Base-by-base conservation (phyloP, 2,329 filamentous ascomycete species). In the Cladophialophora psammophila region DNA sequence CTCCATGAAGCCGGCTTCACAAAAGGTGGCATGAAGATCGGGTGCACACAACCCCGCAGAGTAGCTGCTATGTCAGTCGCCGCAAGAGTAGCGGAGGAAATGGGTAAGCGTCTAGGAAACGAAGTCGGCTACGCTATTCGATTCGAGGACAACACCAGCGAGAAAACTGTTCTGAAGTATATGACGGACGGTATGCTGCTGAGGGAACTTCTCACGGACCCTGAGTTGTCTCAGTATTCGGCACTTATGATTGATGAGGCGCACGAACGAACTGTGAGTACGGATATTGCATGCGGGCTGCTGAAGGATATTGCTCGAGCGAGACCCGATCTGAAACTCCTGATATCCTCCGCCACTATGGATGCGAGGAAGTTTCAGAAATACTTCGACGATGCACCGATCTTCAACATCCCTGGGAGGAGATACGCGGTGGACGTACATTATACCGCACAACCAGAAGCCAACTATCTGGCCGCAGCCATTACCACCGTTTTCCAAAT, bases 41-140 rank as follows among this genome's bases (percentile, higher is more conserved):
- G 92, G 4, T 97, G 94, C 75, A 99, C 95, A 0, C 95, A 99
- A 72, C 95, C 95, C 4, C 89, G 95, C 73, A 89, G 95, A 83
- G 95, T 99, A 10, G 95, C 95, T 3, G 95, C 95, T 35, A 98
- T 98, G 94, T 95, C 91, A 75, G 94, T 98, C 20, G 94, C 95
- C n/a, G 89, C 92, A 53, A 93, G 95, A 84, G 95, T 99, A 1
- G 92, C 94, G 0, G 94, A 98, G 64, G 95, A 99, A 77, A 91
- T 96, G 82, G 93, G 91, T 0, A 90, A 93, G 67, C 94, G 94
- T 77, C 82, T 98, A 10, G 95, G 95, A 0, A 91, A 92, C 69
- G 93, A 97, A 75, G 94, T 98, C 32, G 95, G 95, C 15, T 99
- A 97, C 77, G 90, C 90, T 0, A 96, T 99, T 73, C 91, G 95